Evolutionary conservation across 176 grass and related monocot species (phyloP).

Genomic region (Oryza glaberrima): DNA sequence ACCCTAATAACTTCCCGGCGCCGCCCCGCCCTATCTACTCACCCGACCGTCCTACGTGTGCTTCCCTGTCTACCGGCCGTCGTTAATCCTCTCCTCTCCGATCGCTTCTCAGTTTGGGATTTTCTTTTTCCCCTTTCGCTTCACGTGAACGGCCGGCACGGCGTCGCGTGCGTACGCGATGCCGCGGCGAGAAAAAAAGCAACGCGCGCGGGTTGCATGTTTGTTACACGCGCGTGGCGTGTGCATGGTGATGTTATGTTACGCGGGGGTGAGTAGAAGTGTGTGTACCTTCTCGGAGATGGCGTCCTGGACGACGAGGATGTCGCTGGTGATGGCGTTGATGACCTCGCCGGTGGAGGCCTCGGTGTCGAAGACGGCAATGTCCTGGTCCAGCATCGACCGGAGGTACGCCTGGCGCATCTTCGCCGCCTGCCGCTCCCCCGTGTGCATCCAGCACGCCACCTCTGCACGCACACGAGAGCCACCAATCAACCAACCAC

Average conservation of each 20-base stretch:
- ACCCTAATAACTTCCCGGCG: slow-evolving; percentile 42
- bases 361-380: slow-evolving; percentile 89
- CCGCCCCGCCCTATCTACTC: background rate
- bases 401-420: slow-evolving; percentile 91
- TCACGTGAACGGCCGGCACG: background rate
- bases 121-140: background rate
- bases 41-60: background rate
- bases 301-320: slow-evolving; percentile 95
- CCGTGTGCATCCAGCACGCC: slow-evolving; percentile 99
- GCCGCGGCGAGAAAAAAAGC: slow-evolving; percentile 35
- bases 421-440: slow-evolving; percentile 95
- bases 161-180: background rate
- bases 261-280: background rate
- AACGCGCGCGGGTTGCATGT: slow-evolving; percentile 7
- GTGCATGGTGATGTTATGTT: background rate
- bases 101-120: background rate
- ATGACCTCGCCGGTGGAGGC: slow-evolving; percentile 98
- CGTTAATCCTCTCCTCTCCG: background rate
- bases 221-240: background rate
- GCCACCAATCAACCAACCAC: background rate
- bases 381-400: slow-evolving; percentile 95
- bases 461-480: slow-evolving; percentile 57
- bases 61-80: background rate
- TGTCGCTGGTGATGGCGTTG: slow-evolving; percentile 91
- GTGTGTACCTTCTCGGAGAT: slow-evolving; percentile 88